phyloP scores from a whole-genome alignment of 1,139 yeast species.

The Geotrichum siamense region DNA sequence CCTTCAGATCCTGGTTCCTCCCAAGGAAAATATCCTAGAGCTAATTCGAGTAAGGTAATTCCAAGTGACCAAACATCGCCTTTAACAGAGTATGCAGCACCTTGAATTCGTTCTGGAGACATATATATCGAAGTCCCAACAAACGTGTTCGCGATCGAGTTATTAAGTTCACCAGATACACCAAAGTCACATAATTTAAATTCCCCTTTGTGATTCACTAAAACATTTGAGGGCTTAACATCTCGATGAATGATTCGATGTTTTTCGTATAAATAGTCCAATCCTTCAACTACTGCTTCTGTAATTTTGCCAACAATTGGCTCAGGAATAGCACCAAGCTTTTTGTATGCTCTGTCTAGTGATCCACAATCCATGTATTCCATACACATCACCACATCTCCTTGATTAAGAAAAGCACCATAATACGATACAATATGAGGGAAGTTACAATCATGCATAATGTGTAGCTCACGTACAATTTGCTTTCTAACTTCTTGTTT shows the following conservation, averaged over 20 bases:
- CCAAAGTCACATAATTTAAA: conserved; percentile 91
- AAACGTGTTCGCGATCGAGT: conserved; percentile 91
- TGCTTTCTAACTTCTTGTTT: conserved; percentile 77
- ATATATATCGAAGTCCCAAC: conserved; percentile 96
- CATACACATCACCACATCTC: conserved; percentile 80
- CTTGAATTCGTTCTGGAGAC: conserved; percentile 97
- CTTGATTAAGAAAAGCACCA: conserved; percentile 72
- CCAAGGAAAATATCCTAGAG: conserved; percentile 70
- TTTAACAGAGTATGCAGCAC: conserved; percentile 82
- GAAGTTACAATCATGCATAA: conserved; percentile 78
- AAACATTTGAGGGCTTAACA: conserved; percentile 82
- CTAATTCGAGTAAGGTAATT: conserved; percentile 76
- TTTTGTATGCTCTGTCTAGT: conserved; percentile 62
- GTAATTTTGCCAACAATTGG: conserved; percentile 67
- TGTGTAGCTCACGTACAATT: conserved; percentile 77
- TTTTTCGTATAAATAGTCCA: conserved; percentile 68
- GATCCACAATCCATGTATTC: conserved; percentile 96
- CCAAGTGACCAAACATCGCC: conserved; percentile 98
- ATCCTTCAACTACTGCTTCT: conserved; percentile 69
- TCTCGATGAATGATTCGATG: conserved; percentile 90
- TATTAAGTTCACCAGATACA: conserved; percentile 81
- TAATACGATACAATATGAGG: conserved; percentile 82
- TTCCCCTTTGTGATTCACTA: conserved; percentile 71
- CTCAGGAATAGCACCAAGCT: conserved; percentile 52
- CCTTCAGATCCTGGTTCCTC: conserved; percentile 33